These are phyloP conservation scores for Aristolochia fimbriata DNA, from an alignment of 164 flowering plant species.

Conservation along the genomic window DNA sequence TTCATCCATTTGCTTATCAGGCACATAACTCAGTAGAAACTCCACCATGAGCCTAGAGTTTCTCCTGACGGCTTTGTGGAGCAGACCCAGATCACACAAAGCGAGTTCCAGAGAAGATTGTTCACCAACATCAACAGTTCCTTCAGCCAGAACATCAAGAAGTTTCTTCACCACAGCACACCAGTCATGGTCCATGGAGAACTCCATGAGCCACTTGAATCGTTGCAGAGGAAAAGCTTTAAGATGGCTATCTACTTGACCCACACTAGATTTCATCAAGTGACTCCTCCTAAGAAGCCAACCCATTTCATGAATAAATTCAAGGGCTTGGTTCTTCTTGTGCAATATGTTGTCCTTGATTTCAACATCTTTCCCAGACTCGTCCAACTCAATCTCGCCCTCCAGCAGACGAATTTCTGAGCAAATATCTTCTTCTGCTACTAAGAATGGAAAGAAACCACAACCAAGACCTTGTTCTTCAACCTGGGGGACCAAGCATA, in stretches of 20 bases:
- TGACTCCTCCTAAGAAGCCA: constrained; percentile 71
- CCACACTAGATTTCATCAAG: constrained; percentile 25
- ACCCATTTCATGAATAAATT: constrained; percentile 76
- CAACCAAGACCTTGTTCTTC: constrained; percentile 67
- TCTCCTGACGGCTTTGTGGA: constrained; percentile 65
- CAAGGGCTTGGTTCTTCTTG: constrained; percentile 38
- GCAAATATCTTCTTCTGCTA: constrained; percentile 66
- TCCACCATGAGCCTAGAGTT: constrained; percentile 63
- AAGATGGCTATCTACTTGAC: constrained; percentile 17
- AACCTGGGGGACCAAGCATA: constrained; percentile 30
- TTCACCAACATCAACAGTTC: constrained; percentile 33
- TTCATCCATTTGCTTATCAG: constrained; percentile 15
- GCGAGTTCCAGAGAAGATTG: constrained; percentile 33
- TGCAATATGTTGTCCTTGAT: constrained; percentile 11
- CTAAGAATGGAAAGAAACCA: constrained; percentile 78
- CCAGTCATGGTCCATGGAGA: constrained; percentile 79
- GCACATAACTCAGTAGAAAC: constrained; percentile 40
- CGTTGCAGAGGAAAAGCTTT: constrained; percentile 41
- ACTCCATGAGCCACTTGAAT: constrained; percentile 63
- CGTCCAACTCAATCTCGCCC: constrained; percentile 32
- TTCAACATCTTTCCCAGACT: constrained; percentile 14
- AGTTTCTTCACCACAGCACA: constrained; percentile 80
- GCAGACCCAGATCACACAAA: constrained; percentile 47
- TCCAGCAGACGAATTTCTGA: constrained; percentile 68
- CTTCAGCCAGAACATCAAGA: constrained; percentile 40